Evolutionary conservation across 176 grass and related monocot species (phyloP), one percentile per base, ranked within the genome.

Genomic region (Carex parvula): DNA sequence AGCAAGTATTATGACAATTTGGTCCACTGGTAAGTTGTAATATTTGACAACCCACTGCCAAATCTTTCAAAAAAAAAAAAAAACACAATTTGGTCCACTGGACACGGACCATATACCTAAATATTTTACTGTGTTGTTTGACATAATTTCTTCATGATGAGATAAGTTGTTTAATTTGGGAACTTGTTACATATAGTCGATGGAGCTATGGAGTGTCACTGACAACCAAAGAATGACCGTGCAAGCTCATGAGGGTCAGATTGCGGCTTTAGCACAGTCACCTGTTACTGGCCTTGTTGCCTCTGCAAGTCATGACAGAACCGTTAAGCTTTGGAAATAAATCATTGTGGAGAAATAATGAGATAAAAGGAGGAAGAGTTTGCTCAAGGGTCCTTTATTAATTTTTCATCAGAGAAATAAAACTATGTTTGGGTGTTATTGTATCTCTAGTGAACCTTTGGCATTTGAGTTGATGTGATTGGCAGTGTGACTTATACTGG

Each of bases 251-350:
- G 96, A 95, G 13, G 91, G 96, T n/a, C 70, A 90, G 20, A 83
- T 99, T 32, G 83, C 91, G 55, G 91, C 89, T 71, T 80, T 95
- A 70, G 93, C 96, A 3, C 87, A 92, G 30, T 86, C 91, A 3
- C 83, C 86, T 0, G 46, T 79, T 44, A 89, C 80, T 2, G 91
- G 93, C 44, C 75, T 88, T 60, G 86, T 99, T 17, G 96, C 93
- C 17, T 99, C 96, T 18, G 96, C 90, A 13, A 99, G 96, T 68
- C 93, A 99, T 37, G 96, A 99, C 77, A 95, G 90, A 89, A 95
- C 81, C 3, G 93, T 95, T 11, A 95, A 95, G 87, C 74, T 99
- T 1, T 99, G 96, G 96, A 99, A 95, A 87, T 98, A 90, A 63
- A 55, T 46, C 4, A 14, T 12, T 76, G 22, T 29, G 12, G 52